Evolutionary conservation across 441 rosid genomes (phyloP).

Genomic region (Populus hybrid): DNA sequence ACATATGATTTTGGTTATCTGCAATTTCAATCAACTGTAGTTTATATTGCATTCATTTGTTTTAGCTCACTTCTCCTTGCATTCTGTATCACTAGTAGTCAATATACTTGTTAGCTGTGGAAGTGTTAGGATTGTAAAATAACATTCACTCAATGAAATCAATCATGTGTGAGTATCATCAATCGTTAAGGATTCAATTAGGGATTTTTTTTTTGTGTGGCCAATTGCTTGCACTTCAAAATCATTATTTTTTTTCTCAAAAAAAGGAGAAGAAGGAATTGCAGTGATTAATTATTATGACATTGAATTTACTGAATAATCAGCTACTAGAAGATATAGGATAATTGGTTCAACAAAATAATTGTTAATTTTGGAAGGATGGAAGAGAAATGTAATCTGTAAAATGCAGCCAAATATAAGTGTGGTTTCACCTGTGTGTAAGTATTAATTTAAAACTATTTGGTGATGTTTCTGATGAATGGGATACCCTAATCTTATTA

Average conservation of each 20-base stretch:
- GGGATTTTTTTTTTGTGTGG: no score
- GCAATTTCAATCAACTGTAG: neutral
- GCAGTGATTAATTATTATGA: no score
- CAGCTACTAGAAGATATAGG: neutral
- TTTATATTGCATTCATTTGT: neutral
- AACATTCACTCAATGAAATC: neutral
- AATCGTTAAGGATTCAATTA: no score
- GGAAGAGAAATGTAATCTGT: neutral
- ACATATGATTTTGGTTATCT: neutral
- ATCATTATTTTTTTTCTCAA: no score
- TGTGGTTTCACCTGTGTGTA: neutral
- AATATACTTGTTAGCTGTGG: neutral
- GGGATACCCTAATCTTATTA: neutral
- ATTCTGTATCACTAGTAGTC: neutral
- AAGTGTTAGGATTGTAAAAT: no score
- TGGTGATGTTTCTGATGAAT: neutral
- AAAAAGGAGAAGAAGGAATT: no score
- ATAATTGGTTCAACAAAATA: neutral
- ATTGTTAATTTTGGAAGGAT: neutral
- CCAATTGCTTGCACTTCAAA: no score
- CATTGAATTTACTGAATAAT: neutral
- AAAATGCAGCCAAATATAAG: neutral
- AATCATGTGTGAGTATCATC: neutral
- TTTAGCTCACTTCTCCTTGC: neutral
- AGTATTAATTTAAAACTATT: neutral